Percentiles rank a stretch among this genome's conserved stretches.
phyloP scores from a whole-genome alignment of 192 early-diverging fungal species.

The Coemansia sp. region DNA sequence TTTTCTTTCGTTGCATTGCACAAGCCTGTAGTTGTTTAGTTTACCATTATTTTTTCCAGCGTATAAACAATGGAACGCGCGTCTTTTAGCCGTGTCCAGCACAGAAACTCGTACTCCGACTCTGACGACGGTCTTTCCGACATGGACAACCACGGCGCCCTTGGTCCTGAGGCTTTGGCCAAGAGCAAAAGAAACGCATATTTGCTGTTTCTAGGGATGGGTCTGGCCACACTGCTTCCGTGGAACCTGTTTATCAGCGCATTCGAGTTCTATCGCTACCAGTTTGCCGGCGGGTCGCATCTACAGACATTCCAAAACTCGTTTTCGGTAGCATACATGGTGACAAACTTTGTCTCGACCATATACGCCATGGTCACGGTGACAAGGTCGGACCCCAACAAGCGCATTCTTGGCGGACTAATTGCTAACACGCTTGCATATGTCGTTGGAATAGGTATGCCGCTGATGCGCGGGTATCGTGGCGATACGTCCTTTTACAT shows the following conservation, averaged over 20 bases:
- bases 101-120: background rate
- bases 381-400: conserved; percentile 38
- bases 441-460: conserved; percentile 57
- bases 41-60: background rate
- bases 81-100: background rate
- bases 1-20: background rate
- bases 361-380: conserved; percentile 55
- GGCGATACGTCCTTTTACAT: conserved; percentile 67
- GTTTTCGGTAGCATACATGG: conserved; percentile 69
- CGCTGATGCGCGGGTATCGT: conserved; percentile 49
- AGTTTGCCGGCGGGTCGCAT: conserved; percentile 63
- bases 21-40: background rate
- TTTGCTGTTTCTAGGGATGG: conserved; percentile 71
- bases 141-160: background rate
- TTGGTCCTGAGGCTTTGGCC: background rate
- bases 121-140: conserved; percentile 4
- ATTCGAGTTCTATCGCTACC: conserved; percentile 68
- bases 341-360: conserved; percentile 61
- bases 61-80: background rate
- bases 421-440: conserved; percentile 56
- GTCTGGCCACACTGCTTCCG: conserved; percentile 73
- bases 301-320: conserved; percentile 75
- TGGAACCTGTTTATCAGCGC: conserved; percentile 87
- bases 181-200: conserved; percentile 50
- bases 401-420: conserved; percentile 55